Percentiles rank a stretch among this genome's conserved stretches.
These are phyloP conservation scores for Globisporangium heterothallicum DNA, from an alignment of 352 stramenopile genomes.

Conservation along the genomic window DNA sequence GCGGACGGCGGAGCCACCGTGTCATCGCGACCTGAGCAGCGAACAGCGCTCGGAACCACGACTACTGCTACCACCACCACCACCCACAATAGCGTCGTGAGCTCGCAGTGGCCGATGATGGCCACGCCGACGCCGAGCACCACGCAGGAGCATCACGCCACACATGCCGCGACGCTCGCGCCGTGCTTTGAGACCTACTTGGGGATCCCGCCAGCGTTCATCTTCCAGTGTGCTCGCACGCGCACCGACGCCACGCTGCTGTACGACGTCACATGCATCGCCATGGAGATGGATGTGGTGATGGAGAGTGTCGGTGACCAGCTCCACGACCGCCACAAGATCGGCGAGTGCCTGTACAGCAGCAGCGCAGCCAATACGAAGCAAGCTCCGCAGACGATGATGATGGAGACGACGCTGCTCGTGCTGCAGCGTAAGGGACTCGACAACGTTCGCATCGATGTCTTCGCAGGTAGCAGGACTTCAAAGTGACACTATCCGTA, in stretches of 20 bases:
- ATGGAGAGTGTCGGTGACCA: slow-evolving; percentile 24
- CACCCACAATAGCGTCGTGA: slow-evolving; percentile 1
- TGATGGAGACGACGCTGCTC: slow-evolving; percentile 21
- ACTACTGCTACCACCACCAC: not conserved
- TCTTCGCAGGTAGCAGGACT: no score
- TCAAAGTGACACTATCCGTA: no score
- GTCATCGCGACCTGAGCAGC: not conserved
- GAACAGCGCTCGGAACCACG: not conserved
- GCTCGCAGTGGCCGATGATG: not conserved
- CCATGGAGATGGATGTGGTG: slow-evolving; percentile 34
- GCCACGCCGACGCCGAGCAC: slow-evolving; percentile 4
- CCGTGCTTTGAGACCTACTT: slow-evolving; percentile 15
- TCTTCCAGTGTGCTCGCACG: slow-evolving; percentile 12
- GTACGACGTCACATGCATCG: slow-evolving; percentile 14
- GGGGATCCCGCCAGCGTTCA: slow-evolving; percentile 17
- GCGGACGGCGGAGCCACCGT: slow-evolving; percentile 1
- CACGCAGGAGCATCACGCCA: not conserved
- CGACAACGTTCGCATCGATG: no score
- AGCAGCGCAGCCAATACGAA: not conserved
- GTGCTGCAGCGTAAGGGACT: slow-evolving; percentile 28
- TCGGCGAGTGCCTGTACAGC: slow-evolving; percentile 9
- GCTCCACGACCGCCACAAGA: slow-evolving; percentile 23
- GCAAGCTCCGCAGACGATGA: not conserved
- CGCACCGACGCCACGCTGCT: slow-evolving; percentile 20
- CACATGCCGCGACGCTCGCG: not conserved